Conservation (phyloP, 768 basidiomycete genomes). For the Dendrothele bispora region DNA sequence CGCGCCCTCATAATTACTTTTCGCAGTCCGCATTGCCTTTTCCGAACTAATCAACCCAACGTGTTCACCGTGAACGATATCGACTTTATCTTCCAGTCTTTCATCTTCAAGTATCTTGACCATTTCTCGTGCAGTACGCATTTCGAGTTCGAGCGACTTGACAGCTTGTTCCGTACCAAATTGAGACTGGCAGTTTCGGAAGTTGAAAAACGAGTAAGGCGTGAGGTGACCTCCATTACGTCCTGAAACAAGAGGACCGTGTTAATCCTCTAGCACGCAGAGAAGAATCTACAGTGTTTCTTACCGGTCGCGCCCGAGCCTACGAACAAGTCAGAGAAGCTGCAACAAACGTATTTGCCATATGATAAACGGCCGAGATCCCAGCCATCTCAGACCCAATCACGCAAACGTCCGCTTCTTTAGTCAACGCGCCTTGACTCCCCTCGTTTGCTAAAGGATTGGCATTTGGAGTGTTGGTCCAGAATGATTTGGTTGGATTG, state of each 20-base stretch:
- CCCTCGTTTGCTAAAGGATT: conserved; percentile 71
- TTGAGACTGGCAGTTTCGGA: conserved; percentile 31
- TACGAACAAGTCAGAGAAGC: too few relatives aligned
- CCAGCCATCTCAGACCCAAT: conserved; percentile 83
- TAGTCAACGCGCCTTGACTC: conserved; percentile 56
- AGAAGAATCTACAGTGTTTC: neutral
- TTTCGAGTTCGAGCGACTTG: conserved; percentile 55
- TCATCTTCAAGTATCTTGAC: conserved; percentile 46
- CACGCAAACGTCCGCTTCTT: conserved; percentile 70
- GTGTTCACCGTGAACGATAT: conserved; percentile 61
- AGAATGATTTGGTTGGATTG: conserved; percentile 73
- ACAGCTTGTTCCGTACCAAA: conserved; percentile 58
- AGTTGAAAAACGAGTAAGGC: conserved; percentile 45
- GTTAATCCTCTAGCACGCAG: too few relatives aligned
- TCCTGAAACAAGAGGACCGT: conserved; percentile 39
- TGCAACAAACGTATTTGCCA: conserved; percentile 43
- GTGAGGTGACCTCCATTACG: conserved; percentile 81
- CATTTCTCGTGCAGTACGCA: conserved; percentile 50
- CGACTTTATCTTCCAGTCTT: conserved; percentile 49
- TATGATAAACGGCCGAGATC: conserved; percentile 70
- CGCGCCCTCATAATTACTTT: conserved; percentile 54
- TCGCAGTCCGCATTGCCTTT: conserved; percentile 36
- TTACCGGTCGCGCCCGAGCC: conserved; percentile 79
- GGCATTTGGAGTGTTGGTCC: conserved; percentile 59
- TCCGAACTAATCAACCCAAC: conserved; percentile 47